phyloP scores from a whole-genome alignment of 164 flowering plant genomes.

The Vitis rupestris region DNA sequence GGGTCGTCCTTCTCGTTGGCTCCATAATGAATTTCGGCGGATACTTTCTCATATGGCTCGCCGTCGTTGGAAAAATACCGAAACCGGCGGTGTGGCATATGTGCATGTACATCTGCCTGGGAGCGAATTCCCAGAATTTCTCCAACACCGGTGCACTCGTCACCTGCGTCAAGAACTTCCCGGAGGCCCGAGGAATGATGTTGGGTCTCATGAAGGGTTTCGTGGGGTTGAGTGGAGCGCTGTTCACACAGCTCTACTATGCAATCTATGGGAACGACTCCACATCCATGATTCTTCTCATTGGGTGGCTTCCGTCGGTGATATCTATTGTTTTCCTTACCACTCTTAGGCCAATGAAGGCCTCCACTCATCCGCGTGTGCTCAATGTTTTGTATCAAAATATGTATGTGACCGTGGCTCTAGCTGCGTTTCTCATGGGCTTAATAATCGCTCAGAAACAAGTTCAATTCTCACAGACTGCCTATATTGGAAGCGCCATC shows the following conservation, averaged over 20 bases:
- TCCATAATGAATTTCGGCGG: constrained; percentile 34
- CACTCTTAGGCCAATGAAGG: constrained; percentile 29
- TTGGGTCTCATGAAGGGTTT: constrained; percentile 39
- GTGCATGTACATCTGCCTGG: constrained; percentile 43
- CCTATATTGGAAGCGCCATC: constrained; percentile 15
- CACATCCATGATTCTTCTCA: constrained; percentile 29
- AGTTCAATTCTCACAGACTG: constrained; percentile 8
- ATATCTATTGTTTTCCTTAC: constrained; percentile 27
- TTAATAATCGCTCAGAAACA: constrained; percentile 21
- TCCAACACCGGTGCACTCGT: constrained; percentile 43
- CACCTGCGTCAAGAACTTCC: constrained; percentile 40
- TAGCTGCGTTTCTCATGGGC: constrained; percentile 33
- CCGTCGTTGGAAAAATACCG: constrained; percentile 25
- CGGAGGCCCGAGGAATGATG: constrained; percentile 39
- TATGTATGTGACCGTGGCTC: constrained; percentile 29
- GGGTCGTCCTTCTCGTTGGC: constrained; percentile 37
- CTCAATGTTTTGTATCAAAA: constrained; percentile 28
- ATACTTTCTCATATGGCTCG: constrained; percentile 42
- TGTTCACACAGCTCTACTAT: constrained; percentile 30
- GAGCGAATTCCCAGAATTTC: constrained; percentile 41
- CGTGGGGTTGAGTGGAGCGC: constrained; percentile 34
- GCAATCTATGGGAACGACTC: constrained; percentile 32
- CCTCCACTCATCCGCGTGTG: constrained; percentile 17
- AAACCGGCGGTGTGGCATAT: constrained; percentile 40
- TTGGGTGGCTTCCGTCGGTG: constrained; percentile 41